Conservation (phyloP, 192 early-diverging fungal species). For the Coemansia interrupta region DNA sequence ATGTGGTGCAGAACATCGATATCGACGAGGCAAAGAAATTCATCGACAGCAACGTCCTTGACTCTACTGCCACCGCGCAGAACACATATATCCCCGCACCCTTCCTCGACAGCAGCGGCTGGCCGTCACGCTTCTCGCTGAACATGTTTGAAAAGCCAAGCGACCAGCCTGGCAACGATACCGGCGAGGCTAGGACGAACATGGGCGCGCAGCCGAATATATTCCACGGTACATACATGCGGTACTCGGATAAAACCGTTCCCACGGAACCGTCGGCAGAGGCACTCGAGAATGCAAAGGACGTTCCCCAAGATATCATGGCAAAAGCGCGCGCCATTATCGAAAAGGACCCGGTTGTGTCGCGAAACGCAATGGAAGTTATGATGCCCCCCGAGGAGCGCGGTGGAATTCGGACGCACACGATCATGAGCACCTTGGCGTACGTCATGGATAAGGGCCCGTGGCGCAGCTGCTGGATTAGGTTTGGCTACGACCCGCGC, state of each 20-base stretch:
- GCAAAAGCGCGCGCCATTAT: conserved; percentile 23
- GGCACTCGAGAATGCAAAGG: conserved; percentile 4
- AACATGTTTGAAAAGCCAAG: conserved; percentile 1
- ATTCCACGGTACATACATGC: conserved; percentile 12
- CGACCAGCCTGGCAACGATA: no score
- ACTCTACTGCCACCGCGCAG: background rate
- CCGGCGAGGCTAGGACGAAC: background rate
- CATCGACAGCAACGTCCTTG: conserved; percentile 18
- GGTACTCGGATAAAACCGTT: conserved; percentile 3
- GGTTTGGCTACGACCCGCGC: conserved; percentile 51
- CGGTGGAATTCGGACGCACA: conserved; percentile 6
- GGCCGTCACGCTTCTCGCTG: conserved; percentile 28
- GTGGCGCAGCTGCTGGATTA: conserved; percentile 53
- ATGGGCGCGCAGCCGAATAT: background rate
- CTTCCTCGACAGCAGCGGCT: conserved; percentile 32
- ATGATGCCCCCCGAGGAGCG: conserved; percentile 23
- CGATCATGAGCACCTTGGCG: conserved; percentile 24
- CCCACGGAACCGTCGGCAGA: conserved; percentile 22
- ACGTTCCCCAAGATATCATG: conserved; percentile 15
- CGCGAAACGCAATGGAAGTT: conserved; percentile 36
- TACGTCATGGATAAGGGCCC: conserved; percentile 40
- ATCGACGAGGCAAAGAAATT: conserved; percentile 28
- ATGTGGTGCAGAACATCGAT: conserved; percentile 13
- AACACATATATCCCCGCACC: conserved; percentile 37
- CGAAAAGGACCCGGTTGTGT: conserved; percentile 28